Percentiles rank a stretch among this genome's conserved stretches.
Conservation (phyloP, 495 filamentous ascomycete species). For the Aspergillus ostianus region DNA sequence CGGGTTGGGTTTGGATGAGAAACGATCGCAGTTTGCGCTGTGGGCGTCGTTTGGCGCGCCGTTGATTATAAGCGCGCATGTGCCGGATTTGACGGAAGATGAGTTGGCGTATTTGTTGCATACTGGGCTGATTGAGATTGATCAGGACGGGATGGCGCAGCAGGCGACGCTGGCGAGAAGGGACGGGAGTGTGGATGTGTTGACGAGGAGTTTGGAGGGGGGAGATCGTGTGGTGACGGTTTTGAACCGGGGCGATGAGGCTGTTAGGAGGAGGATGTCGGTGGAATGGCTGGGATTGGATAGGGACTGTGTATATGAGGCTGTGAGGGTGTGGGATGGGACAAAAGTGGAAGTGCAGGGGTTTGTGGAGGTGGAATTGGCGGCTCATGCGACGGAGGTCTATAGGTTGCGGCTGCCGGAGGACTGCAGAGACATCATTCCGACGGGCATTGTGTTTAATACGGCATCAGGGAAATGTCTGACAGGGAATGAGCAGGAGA, state of each 20-base stretch:
- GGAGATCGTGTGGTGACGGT: constrained; percentile 34
- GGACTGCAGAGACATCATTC: constrained; percentile 17
- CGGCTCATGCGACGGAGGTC: constrained; percentile 30
- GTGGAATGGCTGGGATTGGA: constrained; percentile 25
- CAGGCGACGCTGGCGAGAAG: constrained; percentile 42
- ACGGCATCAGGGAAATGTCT: constrained; percentile 32
- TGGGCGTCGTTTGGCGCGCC: constrained; percentile 42
- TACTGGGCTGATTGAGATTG: constrained; percentile 35
- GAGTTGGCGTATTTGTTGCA: constrained; percentile 36
- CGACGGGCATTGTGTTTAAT: constrained; percentile 36
- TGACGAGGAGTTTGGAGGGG: constrained; percentile 30
- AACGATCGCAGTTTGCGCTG: constrained; percentile 40
- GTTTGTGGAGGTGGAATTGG: constrained; percentile 21
- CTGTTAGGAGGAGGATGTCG: constrained; percentile 17
- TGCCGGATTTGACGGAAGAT: constrained; percentile 32
- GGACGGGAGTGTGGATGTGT: constrained; percentile 29
- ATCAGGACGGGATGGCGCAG: constrained; percentile 40
- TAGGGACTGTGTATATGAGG: constrained; percentile 18
- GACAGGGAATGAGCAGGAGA: constrained; percentile 17
- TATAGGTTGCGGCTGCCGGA: constrained; percentile 22
- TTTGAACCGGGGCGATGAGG: constrained; percentile 28
- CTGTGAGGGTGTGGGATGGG: constrained; percentile 26
- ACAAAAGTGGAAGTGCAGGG: constrained; percentile 7
- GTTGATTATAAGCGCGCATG: constrained; percentile 41
- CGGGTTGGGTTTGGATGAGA: constrained; percentile 34